A percentile compares a stretch with the other conserved stretches of the same genome.
Conservation (phyloP, 352 stramenopile species). For the Pythium diclinum region DNA sequence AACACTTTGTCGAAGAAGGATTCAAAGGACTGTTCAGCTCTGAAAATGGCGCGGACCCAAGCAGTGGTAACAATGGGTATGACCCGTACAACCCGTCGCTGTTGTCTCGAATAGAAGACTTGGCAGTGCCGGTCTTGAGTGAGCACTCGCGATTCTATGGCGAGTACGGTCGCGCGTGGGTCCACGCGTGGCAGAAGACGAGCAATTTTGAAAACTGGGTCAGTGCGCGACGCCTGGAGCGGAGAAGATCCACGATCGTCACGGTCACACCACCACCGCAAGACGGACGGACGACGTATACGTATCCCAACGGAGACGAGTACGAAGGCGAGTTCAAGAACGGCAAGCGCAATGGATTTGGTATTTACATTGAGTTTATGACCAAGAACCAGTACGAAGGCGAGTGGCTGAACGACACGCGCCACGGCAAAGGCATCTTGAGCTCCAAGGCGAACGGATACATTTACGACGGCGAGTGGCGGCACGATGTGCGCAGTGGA, state of each 20-base stretch:
- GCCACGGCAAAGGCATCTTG: constrained; percentile 70
- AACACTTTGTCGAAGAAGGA: constrained; percentile 47
- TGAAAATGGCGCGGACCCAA: constrained; percentile 1
- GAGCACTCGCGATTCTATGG: constrained; percentile 43
- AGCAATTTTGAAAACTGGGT: constrained; percentile 60
- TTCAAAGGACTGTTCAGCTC: constrained; percentile 29
- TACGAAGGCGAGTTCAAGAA: constrained; percentile 72
- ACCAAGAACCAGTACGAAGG: constrained; percentile 82
- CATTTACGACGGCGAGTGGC: constrained; percentile 82
- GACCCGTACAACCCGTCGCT: constrained; percentile 47
- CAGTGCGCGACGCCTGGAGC: constrained; percentile 30
- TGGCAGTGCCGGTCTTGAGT: constrained; percentile 43
- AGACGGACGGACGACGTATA: constrained; percentile 46
- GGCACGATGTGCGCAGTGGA: constrained; percentile 62
- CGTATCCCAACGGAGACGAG: constrained; percentile 69
- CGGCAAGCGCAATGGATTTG: constrained; percentile 69
- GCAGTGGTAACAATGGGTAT: constrained; percentile 3
- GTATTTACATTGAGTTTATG: constrained; percentile 68
- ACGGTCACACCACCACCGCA: constrained; percentile 31
- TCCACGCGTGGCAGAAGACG: constrained; percentile 61
- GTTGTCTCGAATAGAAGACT: constrained; percentile 47
- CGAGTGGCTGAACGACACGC: constrained; percentile 56
- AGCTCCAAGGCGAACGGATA: constrained; percentile 55
- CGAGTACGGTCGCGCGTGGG: constrained; percentile 61
- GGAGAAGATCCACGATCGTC: constrained; percentile 28